Base-by-base conservation (phyloP, 2,329 filamentous ascomycete genomes). In the Cladosporium sp. region DNA sequence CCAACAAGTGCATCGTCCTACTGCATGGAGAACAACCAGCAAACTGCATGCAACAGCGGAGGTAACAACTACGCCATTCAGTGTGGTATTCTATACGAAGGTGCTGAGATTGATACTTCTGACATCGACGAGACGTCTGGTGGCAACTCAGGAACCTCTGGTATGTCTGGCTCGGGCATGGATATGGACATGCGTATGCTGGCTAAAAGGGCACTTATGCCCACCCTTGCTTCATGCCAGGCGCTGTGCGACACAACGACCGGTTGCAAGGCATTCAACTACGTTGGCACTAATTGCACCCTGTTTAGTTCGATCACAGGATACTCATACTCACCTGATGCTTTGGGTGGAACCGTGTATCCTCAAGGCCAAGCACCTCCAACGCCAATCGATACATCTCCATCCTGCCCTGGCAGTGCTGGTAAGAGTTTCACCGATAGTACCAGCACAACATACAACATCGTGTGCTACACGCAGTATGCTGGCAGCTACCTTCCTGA, bases 201-300 rank as follows among this genome's bases (percentile, higher is more conserved):
- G 25, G 37, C 36, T 12, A 60, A 62, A 40, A 58, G 63, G 36
- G 60, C 61, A 3, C 42, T 37, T 1, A 63, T 63, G 39, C 61
- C 64, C n/a, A 57, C 62, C n/a, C 53, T 64, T 24, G 54, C 56
- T 3, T 32, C 60, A 6, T 66, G 65, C 45, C 55, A 58, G 25
- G 55, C 53, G 1, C 57, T 62, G 8, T 72, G 70, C 52, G 63
- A 66, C 24, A 44, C 39, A 13, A 68, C 62, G 5, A 48, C 60
- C 4, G 55, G 60, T 3, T 72, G 70, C 47, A 65, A 66, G 6
- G 68, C 64, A 1, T 60, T 67, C 44, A 68, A 70, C 37, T 70
- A 67, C 52, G 60, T 66, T 19, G 62, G 57, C 8, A 65, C 52
- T 19, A 60, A 66, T 15, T 71, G 69, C 53, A 69, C 66, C 1